These are phyloP conservation scores for Daldinia concentrica DNA, from an alignment of 495 filamentous ascomycete species.

Conservation along the genomic window DNA sequence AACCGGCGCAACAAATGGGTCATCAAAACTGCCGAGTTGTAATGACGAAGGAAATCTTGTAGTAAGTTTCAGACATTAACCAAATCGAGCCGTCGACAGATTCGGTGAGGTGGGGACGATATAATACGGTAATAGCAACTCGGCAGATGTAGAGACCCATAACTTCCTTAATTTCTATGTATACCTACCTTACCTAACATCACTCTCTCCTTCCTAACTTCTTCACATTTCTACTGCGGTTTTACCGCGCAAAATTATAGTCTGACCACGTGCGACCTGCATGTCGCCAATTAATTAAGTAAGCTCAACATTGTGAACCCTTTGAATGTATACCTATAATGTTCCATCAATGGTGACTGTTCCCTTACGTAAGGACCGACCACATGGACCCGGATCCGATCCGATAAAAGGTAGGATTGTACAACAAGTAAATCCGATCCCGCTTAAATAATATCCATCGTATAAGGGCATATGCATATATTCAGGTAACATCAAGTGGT, in stretches of 20 bases:
- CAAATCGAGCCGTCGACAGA: conserved; percentile 39
- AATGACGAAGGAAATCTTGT: conserved; percentile 36
- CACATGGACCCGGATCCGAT: neutral
- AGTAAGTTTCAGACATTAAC: conserved; percentile 33
- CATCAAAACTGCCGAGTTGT: conserved; percentile 38
- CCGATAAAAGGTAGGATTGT: neutral
- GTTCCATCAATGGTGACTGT: neutral
- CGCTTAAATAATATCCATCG: neutral
- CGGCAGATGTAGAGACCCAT: conserved; percentile 33
- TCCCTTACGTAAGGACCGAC: conserved; percentile 4
- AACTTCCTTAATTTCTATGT: neutral
- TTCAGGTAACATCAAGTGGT: too few relatives aligned
- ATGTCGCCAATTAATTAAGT: conserved; percentile 14
- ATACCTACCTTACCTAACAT: neutral
- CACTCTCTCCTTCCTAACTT: neutral
- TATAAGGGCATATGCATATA: too few relatives aligned
- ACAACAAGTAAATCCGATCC: neutral
- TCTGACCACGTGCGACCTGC: conserved; percentile 28
- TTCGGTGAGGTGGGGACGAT: conserved; percentile 28
- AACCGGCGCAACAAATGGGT: conserved; percentile 10
- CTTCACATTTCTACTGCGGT: conserved; percentile 18
- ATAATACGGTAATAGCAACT: conserved; percentile 22
- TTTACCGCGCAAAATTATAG: conserved; percentile 32
- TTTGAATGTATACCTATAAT: too few relatives aligned
- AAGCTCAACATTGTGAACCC: too few relatives aligned